These are phyloP conservation scores for Lactifluus volemus DNA, from an alignment of 768 basidiomycete species.

Conservation along the genomic window DNA sequence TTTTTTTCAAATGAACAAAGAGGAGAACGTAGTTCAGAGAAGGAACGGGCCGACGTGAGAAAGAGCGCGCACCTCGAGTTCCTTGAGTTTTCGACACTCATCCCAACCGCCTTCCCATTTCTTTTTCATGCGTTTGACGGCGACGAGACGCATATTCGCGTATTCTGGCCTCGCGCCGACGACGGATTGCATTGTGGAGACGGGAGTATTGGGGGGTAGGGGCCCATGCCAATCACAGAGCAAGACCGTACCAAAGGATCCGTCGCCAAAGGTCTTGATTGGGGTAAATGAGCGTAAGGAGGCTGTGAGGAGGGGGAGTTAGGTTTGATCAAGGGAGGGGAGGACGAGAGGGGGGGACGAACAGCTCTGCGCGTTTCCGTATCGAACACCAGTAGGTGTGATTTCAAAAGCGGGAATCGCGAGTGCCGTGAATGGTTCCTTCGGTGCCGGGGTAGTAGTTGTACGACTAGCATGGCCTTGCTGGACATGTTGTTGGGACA, in stretches of 20 bases:
- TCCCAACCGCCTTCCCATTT: conserved; percentile 98
- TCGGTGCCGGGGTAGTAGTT: conserved; percentile 24
- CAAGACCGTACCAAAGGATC: conserved; percentile 98
- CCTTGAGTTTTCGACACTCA: conserved; percentile 91
- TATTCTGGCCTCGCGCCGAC: conserved; percentile 90
- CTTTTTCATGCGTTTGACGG: conserved; percentile 97
- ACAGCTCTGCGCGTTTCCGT: conserved; percentile 41
- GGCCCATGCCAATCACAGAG: conserved; percentile 99
- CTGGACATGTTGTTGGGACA: conserved; percentile 30
- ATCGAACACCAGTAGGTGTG: conserved; percentile 56
- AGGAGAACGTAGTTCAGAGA: conserved; percentile 15
- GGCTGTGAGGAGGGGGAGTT: conserved; percentile 34
- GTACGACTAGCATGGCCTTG: conserved; percentile 20
- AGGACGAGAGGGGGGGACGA: not conserved
- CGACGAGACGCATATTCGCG: conserved; percentile 89
- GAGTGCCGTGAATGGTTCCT: conserved; percentile 57
- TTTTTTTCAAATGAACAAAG: not conserved
- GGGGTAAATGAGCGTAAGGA: conserved; percentile 87
- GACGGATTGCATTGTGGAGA: conserved; percentile 94
- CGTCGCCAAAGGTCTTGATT: conserved; percentile 94
- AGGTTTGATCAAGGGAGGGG: not conserved
- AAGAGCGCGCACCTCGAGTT: conserved; percentile 71
- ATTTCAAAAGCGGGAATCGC: conserved; percentile 74
- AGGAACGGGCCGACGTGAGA: conserved; percentile 7
- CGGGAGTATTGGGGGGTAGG: conserved; percentile 80